A percentile compares a stretch with the other conserved stretches of the same genome.
Evolutionary conservation across 805 yeast genomes (phyloP).

Genomic region (Saccharomycopsis schoenii): DNA sequence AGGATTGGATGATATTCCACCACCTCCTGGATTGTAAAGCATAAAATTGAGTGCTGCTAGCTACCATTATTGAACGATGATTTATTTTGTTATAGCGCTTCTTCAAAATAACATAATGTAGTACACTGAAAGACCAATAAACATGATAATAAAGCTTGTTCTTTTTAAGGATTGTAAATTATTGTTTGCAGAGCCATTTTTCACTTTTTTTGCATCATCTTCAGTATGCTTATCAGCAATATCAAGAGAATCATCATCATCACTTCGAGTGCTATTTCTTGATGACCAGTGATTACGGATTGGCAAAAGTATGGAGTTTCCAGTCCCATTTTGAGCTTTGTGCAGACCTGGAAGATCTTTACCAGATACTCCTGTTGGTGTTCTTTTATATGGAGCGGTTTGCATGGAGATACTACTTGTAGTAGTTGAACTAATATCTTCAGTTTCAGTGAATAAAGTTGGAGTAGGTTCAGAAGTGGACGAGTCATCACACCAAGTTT

Average conservation of each 20-base stretch:
- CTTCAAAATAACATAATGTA: slow-evolving; percentile 45
- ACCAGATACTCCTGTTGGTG: background rate
- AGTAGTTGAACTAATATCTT: background rate
- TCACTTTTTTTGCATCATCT: background rate
- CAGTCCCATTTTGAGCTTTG: background rate
- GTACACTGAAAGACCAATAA: slow-evolving; percentile 26
- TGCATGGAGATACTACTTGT: background rate
- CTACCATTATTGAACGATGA: no score
- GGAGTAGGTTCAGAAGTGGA: background rate
- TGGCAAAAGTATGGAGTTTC: background rate
- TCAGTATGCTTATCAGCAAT: background rate
- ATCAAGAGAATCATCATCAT: slow-evolving; percentile 18
- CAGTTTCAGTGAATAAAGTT: background rate
- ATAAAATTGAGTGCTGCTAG: slow-evolving; percentile 3
- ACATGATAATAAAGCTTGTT: slow-evolving; percentile 8
- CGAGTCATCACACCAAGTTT: background rate
- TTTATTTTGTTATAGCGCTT: slow-evolving; percentile 15
- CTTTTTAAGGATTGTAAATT: slow-evolving; percentile 1
- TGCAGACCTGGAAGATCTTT: background rate
- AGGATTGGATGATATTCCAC: slow-evolving; percentile 22
- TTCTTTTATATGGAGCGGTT: background rate
- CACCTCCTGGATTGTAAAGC: background rate
- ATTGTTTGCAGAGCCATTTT: background rate
- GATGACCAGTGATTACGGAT: background rate
- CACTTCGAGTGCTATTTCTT: background rate